phyloP scores from a whole-genome alignment of 2,329 filamentous ascomycete species.

The Clarireedia sp. region DNA sequence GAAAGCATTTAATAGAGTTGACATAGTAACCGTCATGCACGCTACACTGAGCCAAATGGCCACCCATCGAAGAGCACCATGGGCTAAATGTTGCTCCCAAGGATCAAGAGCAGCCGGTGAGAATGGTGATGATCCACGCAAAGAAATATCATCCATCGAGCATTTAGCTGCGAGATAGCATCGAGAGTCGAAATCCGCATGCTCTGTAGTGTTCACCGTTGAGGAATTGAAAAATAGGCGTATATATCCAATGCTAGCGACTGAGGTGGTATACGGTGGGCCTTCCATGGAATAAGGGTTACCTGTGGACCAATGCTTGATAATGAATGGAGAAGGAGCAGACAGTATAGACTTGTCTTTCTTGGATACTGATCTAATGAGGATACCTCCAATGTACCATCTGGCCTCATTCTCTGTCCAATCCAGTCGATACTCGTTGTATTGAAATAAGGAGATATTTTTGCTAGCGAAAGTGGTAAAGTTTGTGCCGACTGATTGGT shows the following conservation, averaged over 20 bases:
- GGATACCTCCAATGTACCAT: conserved; percentile 35
- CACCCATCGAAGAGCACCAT: conserved; percentile 7
- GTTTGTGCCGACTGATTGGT: conserved; percentile 29
- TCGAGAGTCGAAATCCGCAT: conserved; percentile 22
- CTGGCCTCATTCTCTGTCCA: conserved; percentile 37
- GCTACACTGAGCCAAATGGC: conserved; percentile 7
- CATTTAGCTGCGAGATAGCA: conserved; percentile 30
- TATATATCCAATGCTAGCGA: conserved; percentile 38
- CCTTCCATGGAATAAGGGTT: conserved; percentile 38
- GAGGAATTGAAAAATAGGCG: conserved; percentile 45
- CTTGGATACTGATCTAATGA: conserved; percentile 28
- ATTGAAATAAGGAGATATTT: conserved; percentile 23
- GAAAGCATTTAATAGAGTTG: conserved; percentile 3
- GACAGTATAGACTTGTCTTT: conserved; percentile 31
- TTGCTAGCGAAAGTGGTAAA: conserved; percentile 9
- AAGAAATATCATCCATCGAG: conserved; percentile 18
- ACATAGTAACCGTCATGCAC: not conserved
- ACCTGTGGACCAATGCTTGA: conserved; percentile 42
- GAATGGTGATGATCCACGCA: conserved; percentile 9
- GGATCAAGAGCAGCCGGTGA: not conserved
- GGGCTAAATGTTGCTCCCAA: conserved; percentile 5
- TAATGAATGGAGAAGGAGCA: conserved; percentile 35
- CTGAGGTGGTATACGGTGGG: conserved; percentile 33
- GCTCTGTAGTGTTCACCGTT: conserved; percentile 28
- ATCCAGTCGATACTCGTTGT: conserved; percentile 39